Percentiles rank a stretch among this genome's conserved stretches.
These are phyloP conservation scores for Ceratocystis cacaofunesta DNA, from an alignment of 2,329 filamentous ascomycete species.

Conservation along the genomic window DNA sequence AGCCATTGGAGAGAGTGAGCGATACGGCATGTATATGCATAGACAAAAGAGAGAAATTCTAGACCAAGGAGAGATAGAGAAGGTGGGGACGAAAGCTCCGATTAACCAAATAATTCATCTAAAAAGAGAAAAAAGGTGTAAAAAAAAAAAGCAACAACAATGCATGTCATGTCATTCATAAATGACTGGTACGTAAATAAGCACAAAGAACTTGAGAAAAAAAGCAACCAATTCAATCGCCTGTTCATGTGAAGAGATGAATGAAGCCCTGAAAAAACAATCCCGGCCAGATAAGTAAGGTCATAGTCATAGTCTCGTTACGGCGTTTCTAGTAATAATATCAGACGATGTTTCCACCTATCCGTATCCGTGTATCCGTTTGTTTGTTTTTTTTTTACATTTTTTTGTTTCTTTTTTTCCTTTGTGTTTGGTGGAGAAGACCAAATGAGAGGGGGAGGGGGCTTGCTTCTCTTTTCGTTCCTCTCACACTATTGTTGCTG, in stretches of 20 bases:
- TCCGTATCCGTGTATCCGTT: not conserved
- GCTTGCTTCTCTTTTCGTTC: not conserved
- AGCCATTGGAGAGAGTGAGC: too few relatives aligned
- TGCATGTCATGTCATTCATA: not conserved
- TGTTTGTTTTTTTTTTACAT: not conserved
- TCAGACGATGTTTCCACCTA: not conserved
- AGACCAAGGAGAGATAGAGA: not conserved
- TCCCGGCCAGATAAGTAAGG: not conserved
- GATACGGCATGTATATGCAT: not conserved
- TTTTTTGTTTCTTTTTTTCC: not conserved
- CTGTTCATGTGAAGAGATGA: not conserved
- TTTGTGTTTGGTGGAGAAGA: too few relatives aligned
- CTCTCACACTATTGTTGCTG: not conserved
- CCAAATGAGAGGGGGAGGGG: not conserved
- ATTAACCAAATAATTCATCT: not conserved
- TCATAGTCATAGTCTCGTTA: slow-evolving; percentile 4
- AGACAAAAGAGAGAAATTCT: not conserved
- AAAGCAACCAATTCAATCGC: not conserved
- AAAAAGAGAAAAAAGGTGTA: not conserved
- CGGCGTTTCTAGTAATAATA: slow-evolving; percentile 1
- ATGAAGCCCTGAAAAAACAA: not conserved
- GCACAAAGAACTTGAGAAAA: not conserved
- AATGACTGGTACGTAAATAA: not conserved
- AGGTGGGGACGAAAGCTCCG: not conserved
- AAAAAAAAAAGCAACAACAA: not conserved